Evolutionary conservation across 192 early-diverging fungal genomes (phyloP).

Genomic region (Coemansia sp.): DNA sequence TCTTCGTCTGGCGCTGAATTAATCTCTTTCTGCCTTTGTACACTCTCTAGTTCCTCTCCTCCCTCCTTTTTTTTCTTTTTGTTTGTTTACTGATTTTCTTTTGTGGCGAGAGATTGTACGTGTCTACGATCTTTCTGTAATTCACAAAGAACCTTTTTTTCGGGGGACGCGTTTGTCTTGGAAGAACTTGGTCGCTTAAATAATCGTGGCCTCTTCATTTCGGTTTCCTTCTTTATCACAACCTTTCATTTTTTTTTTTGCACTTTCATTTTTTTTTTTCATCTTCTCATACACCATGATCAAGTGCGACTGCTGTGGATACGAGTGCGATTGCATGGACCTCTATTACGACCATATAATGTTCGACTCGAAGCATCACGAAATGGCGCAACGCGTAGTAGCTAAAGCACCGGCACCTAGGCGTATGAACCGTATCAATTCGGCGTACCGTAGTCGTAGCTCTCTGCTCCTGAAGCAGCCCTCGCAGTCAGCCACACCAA

Average conservation of each 20-base stretch:
- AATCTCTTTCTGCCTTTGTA: constrained; percentile 9
- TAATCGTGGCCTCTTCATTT: neutral
- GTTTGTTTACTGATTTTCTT: neutral
- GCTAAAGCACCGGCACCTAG: constrained; percentile 11
- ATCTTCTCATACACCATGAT: constrained; percentile 29
- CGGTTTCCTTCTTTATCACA: neutral
- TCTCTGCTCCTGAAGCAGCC: constrained; percentile 25
- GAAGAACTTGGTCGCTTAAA: too few species aligned
- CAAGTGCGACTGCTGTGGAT: constrained; percentile 50
- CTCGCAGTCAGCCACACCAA: constrained; percentile 13
- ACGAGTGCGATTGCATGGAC: constrained; percentile 57
- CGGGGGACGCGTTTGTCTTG: too few species aligned
- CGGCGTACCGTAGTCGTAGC: constrained; percentile 25
- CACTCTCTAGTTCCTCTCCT: neutral
- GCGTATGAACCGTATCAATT: constrained; percentile 13
- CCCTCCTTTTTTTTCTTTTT: constrained; percentile 5
- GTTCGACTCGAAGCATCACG: constrained; percentile 47
- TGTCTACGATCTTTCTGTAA: neutral
- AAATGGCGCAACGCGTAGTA: constrained; percentile 37
- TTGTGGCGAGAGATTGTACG: neutral
- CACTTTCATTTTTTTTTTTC: neutral
- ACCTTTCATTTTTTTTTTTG: neutral
- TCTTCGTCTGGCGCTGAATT: neutral
- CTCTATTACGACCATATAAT: constrained; percentile 58
- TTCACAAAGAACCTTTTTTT: neutral